phyloP scores from a whole-genome alignment of 257 asterid genomes.

The Salvia rosmarinus region DNA sequence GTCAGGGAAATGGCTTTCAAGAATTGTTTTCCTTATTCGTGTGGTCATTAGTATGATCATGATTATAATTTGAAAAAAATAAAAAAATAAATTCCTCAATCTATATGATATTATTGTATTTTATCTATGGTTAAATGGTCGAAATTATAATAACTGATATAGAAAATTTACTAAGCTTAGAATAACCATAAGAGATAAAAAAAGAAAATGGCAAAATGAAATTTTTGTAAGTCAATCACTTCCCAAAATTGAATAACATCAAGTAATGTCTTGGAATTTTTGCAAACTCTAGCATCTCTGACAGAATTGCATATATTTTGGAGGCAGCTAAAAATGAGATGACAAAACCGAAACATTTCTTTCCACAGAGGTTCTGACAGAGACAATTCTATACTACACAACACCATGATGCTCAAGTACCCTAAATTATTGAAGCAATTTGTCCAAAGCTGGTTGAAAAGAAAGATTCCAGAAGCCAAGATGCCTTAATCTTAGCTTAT shows the following conservation, averaged over 20 bases:
- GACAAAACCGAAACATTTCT: conserved; percentile 16
- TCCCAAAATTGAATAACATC: not conserved
- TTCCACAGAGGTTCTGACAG: not conserved
- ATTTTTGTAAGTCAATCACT: not conserved
- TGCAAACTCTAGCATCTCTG: not conserved
- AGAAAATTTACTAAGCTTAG: too few relatives aligned
- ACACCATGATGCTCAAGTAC: conserved; percentile 18
- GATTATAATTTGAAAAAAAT: too few relatives aligned
- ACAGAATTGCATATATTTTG: conserved; percentile 3
- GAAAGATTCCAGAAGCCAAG: conserved; percentile 17
- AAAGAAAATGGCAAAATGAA: too few relatives aligned
- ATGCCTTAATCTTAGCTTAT: conserved; percentile 19
- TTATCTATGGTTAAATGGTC: too few relatives aligned
- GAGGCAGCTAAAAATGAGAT: not conserved
- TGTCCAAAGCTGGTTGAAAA: conserved; percentile 1
- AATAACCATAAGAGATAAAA: not conserved
- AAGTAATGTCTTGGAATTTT: not conserved
- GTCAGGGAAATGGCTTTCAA: too few relatives aligned
- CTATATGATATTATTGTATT: not conserved
- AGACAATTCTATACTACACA: conserved; percentile 17
- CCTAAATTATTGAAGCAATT: conserved; percentile 25
- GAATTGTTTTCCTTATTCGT: too few relatives aligned
- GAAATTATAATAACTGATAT: too few relatives aligned
- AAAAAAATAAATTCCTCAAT: not conserved
- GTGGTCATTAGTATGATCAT: too few relatives aligned